A percentile compares a stretch with the other conserved stretches of the same genome.
phyloP scores from a whole-genome alignment of 352 stramenopile species.

The Globisporangium recalcitrans region DNA sequence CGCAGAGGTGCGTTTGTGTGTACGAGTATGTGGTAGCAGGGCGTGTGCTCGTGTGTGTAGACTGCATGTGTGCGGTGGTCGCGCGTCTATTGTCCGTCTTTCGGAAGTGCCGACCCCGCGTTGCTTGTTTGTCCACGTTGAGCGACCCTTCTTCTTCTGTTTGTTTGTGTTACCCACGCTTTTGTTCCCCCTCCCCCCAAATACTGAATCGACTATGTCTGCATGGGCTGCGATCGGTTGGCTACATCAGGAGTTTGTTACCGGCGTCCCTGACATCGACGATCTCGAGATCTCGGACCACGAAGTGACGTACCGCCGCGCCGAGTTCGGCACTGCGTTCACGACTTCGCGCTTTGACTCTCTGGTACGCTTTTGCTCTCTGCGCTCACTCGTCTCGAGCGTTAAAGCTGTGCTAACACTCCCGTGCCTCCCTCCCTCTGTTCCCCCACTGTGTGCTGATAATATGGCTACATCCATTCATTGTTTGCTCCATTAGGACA shows the following conservation, averaged over 20 bases:
- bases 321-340: slow-evolving; percentile 44
- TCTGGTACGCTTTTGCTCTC: slow-evolving; percentile 27
- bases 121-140: background rate
- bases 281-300: slow-evolving; percentile 28
- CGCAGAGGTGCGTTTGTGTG: slow-evolving; percentile 39
- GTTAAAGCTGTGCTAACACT: no score
- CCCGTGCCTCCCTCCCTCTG: no score
- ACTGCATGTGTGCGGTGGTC: background rate
- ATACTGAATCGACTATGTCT: slow-evolving; percentile 15
- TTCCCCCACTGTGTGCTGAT: background rate
- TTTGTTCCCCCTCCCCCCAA: slow-evolving; percentile 13
- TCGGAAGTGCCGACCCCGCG: background rate
- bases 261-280: slow-evolving; percentile 22
- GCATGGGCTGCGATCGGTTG: background rate
- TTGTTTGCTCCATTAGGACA: slow-evolving; percentile 13
- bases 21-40: background rate
- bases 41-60: background rate
- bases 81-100: background rate
- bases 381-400: no score
- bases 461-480: background rate
- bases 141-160: background rate
- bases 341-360: slow-evolving; percentile 53
- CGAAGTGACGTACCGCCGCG: slow-evolving; percentile 66
- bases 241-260: slow-evolving; percentile 23
- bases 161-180: slow-evolving; percentile 5